Evolutionary conservation across 2,329 filamentous ascomycete species (phyloP).

Genomic region (Pestalotiopsis sp.): DNA sequence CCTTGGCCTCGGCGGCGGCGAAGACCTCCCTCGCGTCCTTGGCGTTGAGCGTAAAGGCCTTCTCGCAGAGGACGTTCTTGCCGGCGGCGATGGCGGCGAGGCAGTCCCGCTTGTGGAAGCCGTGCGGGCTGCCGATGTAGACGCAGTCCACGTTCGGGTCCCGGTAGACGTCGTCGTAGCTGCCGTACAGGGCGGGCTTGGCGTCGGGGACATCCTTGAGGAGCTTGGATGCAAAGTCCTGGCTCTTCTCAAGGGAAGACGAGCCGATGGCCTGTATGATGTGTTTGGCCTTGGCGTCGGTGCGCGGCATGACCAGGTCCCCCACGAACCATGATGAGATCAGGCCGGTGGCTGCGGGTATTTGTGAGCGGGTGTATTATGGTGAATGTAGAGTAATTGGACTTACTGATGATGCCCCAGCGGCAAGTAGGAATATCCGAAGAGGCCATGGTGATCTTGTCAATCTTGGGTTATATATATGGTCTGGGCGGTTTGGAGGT

Average conservation of each 20-base stretch:
- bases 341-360: conserved; percentile 37
- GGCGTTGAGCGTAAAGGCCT: conserved; percentile 44
- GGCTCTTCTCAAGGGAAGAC: conserved; percentile 40
- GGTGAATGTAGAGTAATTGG: neutral
- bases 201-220: conserved; percentile 18
- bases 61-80: conserved; percentile 49
- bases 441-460: neutral
- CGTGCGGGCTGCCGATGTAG: conserved; percentile 49
- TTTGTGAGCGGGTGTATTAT: neutral
- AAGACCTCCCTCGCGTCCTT: conserved; percentile 42
- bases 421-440: conserved; percentile 25
- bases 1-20: conserved; percentile 38
- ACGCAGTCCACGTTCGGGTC: conserved; percentile 46
- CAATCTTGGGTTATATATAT: no score
- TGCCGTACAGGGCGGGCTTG: conserved; percentile 38
- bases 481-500: neutral
- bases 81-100: conserved; percentile 44
- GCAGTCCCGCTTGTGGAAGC: conserved; percentile 45
- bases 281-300: conserved; percentile 39
- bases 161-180: conserved; percentile 41
- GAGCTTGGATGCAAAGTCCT: conserved; percentile 38
- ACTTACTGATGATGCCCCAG: conserved; percentile 35
- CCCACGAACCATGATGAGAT: conserved; percentile 49
- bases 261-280: conserved; percentile 45
- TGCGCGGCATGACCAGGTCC: conserved; percentile 40